Base-by-base conservation (phyloP, 257 asterid genomes). In the Solanum megistacrolobum region DNA sequence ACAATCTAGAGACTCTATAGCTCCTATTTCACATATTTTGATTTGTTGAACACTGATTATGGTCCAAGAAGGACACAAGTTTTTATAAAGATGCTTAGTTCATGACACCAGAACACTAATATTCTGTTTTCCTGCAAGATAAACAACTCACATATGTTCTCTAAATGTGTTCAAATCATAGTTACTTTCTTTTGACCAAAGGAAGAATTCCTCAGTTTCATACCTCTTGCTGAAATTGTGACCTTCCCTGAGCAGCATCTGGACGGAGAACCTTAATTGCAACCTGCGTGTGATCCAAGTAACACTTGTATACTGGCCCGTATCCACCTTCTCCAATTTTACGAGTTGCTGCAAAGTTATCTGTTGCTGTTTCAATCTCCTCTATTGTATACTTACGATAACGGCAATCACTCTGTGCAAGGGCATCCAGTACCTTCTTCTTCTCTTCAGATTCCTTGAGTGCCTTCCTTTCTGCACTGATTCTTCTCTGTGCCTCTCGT, bases 211-310 rank as follows among this genome's bases (percentile, higher is more conserved):
- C 23, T 60, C 39, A 25, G 52, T 62, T 60, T 81, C 87, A 2
- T 89, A 96, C 98, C 98, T 96, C 99, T 93, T 97, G 98, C 89
- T 96, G 98, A 89, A 96, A 96, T 81, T 96, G 99, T 74, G 98
- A 94, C 92, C 93, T 90, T 89, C 99, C 99, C 88, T 94, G 99
- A 74, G 98, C 98, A 25, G 99, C 99, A 55, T 96, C 99, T 1
- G 98, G 97, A 9, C 98, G 97, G 87, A 96, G 98, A 87, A 96
- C 98, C 92, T 96, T 96, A 62, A 96, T 79, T 21, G 98, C 99
- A 55, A 95, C 99, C 66, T 90, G 93, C 12, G 98, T 96, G 83
- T 96, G 99, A 92, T 95, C 98, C 55, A 95, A 89, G 92, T 52
- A 48, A 91, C 94, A 91, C 91, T 91, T 93, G 90, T 93, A 96